Evolutionary conservation across 2,329 filamentous ascomycete species (phyloP), one percentile per base, ranked within the genome.

Genomic region (Neobulgaria alba): DNA sequence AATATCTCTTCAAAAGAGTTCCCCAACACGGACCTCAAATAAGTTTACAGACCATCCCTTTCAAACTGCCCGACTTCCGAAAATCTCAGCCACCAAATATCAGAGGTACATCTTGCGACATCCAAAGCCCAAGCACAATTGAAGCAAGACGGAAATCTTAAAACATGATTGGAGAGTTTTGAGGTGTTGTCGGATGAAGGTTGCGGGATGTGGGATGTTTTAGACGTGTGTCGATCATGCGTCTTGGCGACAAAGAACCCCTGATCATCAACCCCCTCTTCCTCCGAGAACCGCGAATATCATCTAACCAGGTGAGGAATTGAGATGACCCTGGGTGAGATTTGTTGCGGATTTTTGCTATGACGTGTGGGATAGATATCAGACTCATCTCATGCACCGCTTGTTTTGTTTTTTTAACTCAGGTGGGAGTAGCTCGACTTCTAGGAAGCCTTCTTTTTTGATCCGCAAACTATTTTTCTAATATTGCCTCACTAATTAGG

Each of bases 221-320:
- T 2, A n/a, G n/a, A n/a, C n/a, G n/a, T n/a, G n/a, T 35, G 40
- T 19, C 16, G 15, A 18, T 36, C 43, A 42, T 18, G 33, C 39
- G 36, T 39, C 35, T 32, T 10, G 37, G 21, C 26, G 26, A n/a
- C n/a, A n/a, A n/a, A n/a, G n/a, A n/a, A n/a, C n/a, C n/a, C n/a
- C n/a, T n/a, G n/a, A n/a, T n/a, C n/a, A n/a, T n/a, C n/a, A n/a
- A n/a, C n/a, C n/a, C n/a, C n/a, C n/a, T n/a, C n/a, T n/a, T n/a
- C n/a, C n/a, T n/a, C n/a, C n/a, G n/a, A n/a, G n/a, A n/a, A n/a
- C n/a, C n/a, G n/a, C n/a, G n/a, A n/a, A n/a, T n/a, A n/a, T n/a
- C n/a, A n/a, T n/a, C n/a, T n/a, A n/a, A n/a, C n/a, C n/a, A n/a
- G n/a, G n/a, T n/a, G n/a, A n/a, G n/a, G n/a, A n/a, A n/a, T n/a